Percentiles rank a stretch among this genome's conserved stretches.
These are phyloP conservation scores for Xylariaceae sp. DNA, from an alignment of 2,329 filamentous ascomycete genomes.

Conservation along the genomic window DNA sequence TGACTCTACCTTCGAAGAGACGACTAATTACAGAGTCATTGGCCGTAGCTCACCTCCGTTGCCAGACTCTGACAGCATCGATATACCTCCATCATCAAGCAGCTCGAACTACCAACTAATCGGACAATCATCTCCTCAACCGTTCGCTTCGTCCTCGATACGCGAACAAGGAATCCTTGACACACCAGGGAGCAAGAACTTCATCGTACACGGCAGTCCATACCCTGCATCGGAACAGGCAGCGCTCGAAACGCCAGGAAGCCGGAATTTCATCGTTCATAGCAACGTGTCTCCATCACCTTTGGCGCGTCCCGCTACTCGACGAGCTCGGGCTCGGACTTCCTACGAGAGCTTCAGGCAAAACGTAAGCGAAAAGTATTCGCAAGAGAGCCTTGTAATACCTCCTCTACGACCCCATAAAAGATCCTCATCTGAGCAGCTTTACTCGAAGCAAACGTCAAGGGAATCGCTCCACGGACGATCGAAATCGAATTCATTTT, in stretches of 20 bases:
- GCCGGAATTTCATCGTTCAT: constrained; percentile 60
- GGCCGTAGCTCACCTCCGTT: constrained; percentile 51
- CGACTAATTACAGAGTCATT: constrained; percentile 61
- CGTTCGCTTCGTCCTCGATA: constrained; percentile 45
- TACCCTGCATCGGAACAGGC: constrained; percentile 33
- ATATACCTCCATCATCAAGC: constrained; percentile 49
- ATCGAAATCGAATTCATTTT: constrained; percentile 53
- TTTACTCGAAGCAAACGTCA: constrained; percentile 57
- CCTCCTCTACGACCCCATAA: constrained; percentile 58
- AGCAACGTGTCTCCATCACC: constrained; percentile 50
- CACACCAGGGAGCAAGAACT: constrained; percentile 32
- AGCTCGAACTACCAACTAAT: constrained; percentile 57
- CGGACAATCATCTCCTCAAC: constrained; percentile 55
- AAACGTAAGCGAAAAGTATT: constrained; percentile 54
- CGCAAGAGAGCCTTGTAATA: constrained; percentile 66
- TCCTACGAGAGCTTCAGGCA: constrained; percentile 45
- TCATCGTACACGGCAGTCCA: constrained; percentile 20
- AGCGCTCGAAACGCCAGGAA: constrained; percentile 43
- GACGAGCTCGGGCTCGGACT: constrained; percentile 35
- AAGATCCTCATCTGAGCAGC: constrained; percentile 54
- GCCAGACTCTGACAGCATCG: constrained; percentile 49
- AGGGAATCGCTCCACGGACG: constrained; percentile 59
- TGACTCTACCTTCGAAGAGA: constrained; percentile 52
- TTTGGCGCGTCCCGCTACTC: constrained; percentile 42
- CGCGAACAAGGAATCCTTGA: constrained; percentile 38